Percentiles rank a stretch among this genome's conserved stretches.
Evolutionary conservation across 1,139 yeast species (phyloP).

Genomic region (Diutina siamensis): DNA sequence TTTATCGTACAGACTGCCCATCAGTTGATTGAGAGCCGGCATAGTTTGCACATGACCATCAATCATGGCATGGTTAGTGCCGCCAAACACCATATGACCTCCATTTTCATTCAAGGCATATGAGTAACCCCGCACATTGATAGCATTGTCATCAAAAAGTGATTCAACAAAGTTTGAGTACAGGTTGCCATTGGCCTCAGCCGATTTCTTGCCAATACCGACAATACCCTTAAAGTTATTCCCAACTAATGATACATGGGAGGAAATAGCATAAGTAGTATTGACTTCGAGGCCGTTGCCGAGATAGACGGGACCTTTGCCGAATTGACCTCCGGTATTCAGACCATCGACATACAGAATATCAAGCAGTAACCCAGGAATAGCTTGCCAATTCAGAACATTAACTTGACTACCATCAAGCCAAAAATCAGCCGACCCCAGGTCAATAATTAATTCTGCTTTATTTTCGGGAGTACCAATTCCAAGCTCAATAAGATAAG

Average conservation of each 20-base stretch:
- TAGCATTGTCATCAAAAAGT: not conserved
- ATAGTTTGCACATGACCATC: not conserved
- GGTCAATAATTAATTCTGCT: not conserved
- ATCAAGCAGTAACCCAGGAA: not conserved
- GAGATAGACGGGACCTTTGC: not conserved
- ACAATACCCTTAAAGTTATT: not conserved
- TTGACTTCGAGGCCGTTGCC: not conserved
- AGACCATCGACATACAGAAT: not conserved
- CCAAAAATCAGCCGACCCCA: conserved; percentile 1
- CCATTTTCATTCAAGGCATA: not conserved
- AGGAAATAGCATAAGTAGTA: not conserved
- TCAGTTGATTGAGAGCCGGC: not conserved
- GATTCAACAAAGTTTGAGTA: not conserved
- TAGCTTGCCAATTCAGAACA: not conserved
- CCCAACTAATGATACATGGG: not conserved
- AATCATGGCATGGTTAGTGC: not conserved
- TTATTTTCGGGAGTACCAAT: not conserved
- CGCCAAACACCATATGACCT: not conserved
- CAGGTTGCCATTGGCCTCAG: not conserved
- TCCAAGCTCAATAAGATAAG: not conserved
- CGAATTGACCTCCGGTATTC: not conserved
- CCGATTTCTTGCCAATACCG: not conserved
- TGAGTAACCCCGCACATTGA: not conserved
- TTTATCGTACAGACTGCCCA: not conserved
- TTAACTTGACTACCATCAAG: not conserved